Evolutionary conservation across 2,329 filamentous ascomycete species (phyloP), one percentile per base, ranked within the genome.

Genomic region (Polychaeton citri): DNA sequence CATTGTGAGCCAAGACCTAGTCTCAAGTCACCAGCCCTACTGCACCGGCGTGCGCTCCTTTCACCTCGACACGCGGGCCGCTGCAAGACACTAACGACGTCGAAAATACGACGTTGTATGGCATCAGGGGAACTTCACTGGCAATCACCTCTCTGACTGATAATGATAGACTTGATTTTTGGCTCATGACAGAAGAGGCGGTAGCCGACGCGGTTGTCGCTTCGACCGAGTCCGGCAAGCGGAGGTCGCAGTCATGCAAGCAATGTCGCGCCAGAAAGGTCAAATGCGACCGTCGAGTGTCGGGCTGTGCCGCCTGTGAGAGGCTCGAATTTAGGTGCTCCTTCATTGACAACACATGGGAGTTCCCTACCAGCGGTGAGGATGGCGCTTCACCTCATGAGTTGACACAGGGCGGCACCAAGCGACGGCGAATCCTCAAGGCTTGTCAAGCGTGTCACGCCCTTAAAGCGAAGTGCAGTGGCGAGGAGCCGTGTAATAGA

Each of bases 211-310:
- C 24, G 24, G 24, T 28, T 28, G 24, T 28, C 24, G 24, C 24
- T 28, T 10, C 24, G 24, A 28, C 24, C 24, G 24, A 28, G 24
- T 15, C 24, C 24, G 24, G 15, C 24, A 28, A 28, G 24, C 24
- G 24, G 24, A 28, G 24, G 24, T 10, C 24, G 12, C 24, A 28
- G 15, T 28, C 24, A 15, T 32, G 30, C 30, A 32, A 17, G 13
- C 30, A 32, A 17, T 32, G 30, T 17, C 13, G 30, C 13, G 13
- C 13, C 30, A 32, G 30, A 17, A 32, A 32, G 30, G 30, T 32
- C 30, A 32, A 19, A 32, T 32, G 30, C 30, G 30, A 32, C 30
- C 13, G 30, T 19, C 13, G 18, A 10, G 17, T 10, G 18, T 16
- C 30, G 10, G 30, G 30, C 17, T 32, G 30, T 17, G 30, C 13